Percentiles rank a stretch among this genome's conserved stretches.
Conservation (phyloP, 179 eudicot species). For the Camellia oleifera region DNA sequence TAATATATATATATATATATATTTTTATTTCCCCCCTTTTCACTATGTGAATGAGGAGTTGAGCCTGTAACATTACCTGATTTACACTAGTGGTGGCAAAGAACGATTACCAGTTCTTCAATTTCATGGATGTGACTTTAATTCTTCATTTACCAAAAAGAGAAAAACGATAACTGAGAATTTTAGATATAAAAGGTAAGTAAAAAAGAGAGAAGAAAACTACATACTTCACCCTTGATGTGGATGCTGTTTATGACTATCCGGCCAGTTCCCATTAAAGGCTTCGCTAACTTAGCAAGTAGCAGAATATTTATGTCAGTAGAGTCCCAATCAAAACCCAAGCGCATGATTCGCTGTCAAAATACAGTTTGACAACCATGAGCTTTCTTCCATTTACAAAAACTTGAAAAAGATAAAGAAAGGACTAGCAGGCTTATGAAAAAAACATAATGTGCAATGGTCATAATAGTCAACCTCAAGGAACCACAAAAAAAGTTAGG, state of each 20-base stretch:
- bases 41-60: neutral
- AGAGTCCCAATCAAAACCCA: slow-evolving; percentile 94
- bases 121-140: neutral
- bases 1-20: too few species aligned
- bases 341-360: slow-evolving; percentile 64
- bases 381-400: slow-evolving; percentile 3
- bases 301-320: slow-evolving; percentile 76
- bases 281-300: slow-evolving; percentile 86
- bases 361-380: neutral
- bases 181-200: neutral
- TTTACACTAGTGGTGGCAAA: neutral
- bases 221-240: slow-evolving; percentile 93
- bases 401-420: neutral
- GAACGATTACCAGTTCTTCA: too few species aligned
- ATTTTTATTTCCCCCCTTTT: neutral
- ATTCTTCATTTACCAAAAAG: neutral
- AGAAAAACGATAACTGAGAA: neutral
- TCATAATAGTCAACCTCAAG: too few species aligned
- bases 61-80: neutral
- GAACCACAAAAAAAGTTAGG: neutral
- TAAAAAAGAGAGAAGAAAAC: slow-evolving; percentile 16
- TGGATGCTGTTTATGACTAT: slow-evolving; percentile 79
- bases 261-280: slow-evolving; percentile 89
- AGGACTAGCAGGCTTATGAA: too few species aligned
- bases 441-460: too few species aligned